Evolutionary conservation across 306 rosid genomes (phyloP).

Genomic region (Pyrus betulifolia): DNA sequence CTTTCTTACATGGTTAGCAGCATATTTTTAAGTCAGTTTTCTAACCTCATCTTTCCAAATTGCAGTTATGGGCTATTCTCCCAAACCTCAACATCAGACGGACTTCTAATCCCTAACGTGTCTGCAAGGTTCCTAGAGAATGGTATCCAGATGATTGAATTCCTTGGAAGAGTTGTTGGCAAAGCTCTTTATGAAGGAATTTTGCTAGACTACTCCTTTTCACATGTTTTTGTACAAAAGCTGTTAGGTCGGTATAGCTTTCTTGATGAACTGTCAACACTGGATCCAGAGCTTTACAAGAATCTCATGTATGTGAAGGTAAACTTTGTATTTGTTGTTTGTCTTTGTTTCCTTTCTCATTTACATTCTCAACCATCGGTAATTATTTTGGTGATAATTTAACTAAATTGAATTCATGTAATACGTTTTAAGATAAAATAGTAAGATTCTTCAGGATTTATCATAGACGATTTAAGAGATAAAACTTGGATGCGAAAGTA

Average conservation of each 20-base stretch:
- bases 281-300: conserved; percentile 87
- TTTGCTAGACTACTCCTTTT: conserved; percentile 91
- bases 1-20: conserved; percentile 18
- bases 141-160: conserved; percentile 95
- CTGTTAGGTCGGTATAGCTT: conserved; percentile 92
- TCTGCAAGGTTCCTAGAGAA: conserved; percentile 84
- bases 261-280: conserved; percentile 92
- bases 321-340: conserved; percentile 11
- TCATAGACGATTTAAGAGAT: neutral
- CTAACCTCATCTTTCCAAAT: conserved; percentile 18
- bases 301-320: conserved; percentile 97
- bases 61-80: conserved; percentile 77
- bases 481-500: neutral
- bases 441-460: neutral
- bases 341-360: neutral
- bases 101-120: conserved; percentile 72
- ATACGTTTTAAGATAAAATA: neutral
- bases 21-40: conserved; percentile 12
- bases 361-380: neutral
- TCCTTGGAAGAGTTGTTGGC: conserved; percentile 95
- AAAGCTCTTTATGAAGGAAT: conserved; percentile 99
- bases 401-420: neutral
- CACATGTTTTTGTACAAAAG: conserved; percentile 88
- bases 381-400: neutral
- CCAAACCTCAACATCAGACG: conserved; percentile 84